Evolutionary conservation across 352 stramenopile species (phyloP), one percentile per base, ranked within the genome.

Genomic region (Achlya hypogyna): DNA sequence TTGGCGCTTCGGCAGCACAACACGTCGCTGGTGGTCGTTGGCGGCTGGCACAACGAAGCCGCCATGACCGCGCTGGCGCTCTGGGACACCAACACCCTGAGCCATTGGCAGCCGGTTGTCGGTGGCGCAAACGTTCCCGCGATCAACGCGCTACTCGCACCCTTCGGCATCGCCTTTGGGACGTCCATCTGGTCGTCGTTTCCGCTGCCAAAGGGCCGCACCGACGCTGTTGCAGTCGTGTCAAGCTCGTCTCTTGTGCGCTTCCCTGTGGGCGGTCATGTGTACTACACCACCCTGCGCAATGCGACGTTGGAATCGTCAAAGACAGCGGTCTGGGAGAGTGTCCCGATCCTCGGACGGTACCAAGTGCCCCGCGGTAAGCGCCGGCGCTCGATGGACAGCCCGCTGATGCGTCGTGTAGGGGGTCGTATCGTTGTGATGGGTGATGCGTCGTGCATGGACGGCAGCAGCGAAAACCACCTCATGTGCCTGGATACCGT

Each of bases 51-150:
- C 68, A 82, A 90, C 63, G 74, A 82, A 28, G 63, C 67, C 0
- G 59, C 88, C 28, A 65, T 91, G 5, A 69, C 88, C 59, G 71
- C 79, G 0, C 76, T 91, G 71, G 71, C 82, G 22, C 76, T 93
- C 60, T 94, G 89, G 63, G 86, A 94, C 70, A 89, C 83, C 5
- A 94, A 84, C 49, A 94, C 86, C 18, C 69, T 91, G 31, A 91
- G 81, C 53, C 75, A 82, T n/a, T 94, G 86, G 86, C 73, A 73
- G 22, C 78, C 86, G n/a, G 78, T 89, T 63, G 89, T 80, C 0
- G 86, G 86, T 23, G 86, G 84, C 2, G 75, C 86, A 10, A 94
- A 94, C 51, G 70, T 94, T 5, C 84, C 82, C 2, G 86, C 79
- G 0, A 72, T 94, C 42, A 93, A 94, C 53, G 65, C 62, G 0